These are phyloP conservation scores for Magnaporthiopsis incrustans DNA, from an alignment of 2,329 filamentous ascomycete genomes.

Conservation along the genomic window DNA sequence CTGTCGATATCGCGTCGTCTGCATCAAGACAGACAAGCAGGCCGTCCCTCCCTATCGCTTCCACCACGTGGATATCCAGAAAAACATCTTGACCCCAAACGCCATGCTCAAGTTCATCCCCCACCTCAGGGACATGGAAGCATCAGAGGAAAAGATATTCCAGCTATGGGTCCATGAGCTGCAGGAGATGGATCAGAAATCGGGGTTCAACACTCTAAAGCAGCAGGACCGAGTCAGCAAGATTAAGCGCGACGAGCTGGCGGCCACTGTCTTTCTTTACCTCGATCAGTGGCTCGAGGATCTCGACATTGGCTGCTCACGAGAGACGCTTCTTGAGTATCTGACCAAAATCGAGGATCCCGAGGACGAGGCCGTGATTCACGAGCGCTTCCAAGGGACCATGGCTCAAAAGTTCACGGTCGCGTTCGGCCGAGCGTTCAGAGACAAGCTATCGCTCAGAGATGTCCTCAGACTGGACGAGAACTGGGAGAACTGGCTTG, in stretches of 20 bases:
- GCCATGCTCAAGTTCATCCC: conserved; percentile 54
- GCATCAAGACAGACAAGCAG: conserved; percentile 40
- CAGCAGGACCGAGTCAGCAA: conserved; percentile 41
- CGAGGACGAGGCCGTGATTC: conserved; percentile 10
- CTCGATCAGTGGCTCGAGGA: conserved; percentile 45
- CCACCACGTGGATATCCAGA: conserved; percentile 51
- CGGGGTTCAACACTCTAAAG: conserved; percentile 47
- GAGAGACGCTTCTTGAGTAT: not conserved
- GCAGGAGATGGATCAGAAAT: conserved; percentile 48
- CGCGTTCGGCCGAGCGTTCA: conserved; percentile 50
- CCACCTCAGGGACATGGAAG: conserved; percentile 48
- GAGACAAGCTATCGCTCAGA: conserved; percentile 37
- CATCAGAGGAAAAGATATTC: conserved; percentile 43
- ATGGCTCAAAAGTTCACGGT: conserved; percentile 44
- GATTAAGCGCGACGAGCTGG: conserved; percentile 42
- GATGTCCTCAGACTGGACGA: conserved; percentile 47
- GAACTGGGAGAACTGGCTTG: conserved; percentile 43
- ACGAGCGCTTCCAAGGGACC: conserved; percentile 11
- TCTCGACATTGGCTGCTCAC: conserved; percentile 37
- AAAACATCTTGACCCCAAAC: conserved; percentile 51
- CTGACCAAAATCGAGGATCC: conserved; percentile 27
- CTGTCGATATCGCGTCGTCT: conserved; percentile 30
- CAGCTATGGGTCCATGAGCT: conserved; percentile 49
- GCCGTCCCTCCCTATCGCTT: conserved; percentile 51
- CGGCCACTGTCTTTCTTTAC: conserved; percentile 42